Evolutionary conservation across 495 filamentous ascomycete genomes (phyloP).

Genomic region (Podospora anserina): DNA sequence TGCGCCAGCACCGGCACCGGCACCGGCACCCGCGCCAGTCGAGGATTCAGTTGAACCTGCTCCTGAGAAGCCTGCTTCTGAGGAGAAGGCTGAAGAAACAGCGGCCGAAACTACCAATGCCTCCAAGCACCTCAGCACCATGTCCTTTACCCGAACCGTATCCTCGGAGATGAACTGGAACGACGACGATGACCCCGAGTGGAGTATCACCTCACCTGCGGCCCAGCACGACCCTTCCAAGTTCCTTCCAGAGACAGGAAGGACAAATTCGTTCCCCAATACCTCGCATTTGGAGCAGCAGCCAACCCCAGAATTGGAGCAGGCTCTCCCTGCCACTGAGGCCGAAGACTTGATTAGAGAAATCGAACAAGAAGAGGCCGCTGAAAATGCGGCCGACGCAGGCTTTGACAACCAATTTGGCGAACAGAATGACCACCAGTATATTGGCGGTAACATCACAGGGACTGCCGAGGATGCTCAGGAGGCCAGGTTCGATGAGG

Average conservation of each 20-base stretch:
- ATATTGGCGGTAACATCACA: slow-evolving; percentile 37
- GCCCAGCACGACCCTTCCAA: slow-evolving; percentile 54
- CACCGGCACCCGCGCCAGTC: background rate
- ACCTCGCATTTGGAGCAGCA: slow-evolving; percentile 43
- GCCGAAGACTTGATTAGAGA: slow-evolving; percentile 26
- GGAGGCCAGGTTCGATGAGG: slow-evolving; percentile 58
- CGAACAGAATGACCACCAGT: slow-evolving; percentile 30
- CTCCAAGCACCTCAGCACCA: slow-evolving; percentile 49
- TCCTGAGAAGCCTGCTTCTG: slow-evolving; percentile 21
- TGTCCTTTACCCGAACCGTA: slow-evolving; percentile 53
- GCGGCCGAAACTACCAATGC: slow-evolving; percentile 26
- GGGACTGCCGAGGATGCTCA: slow-evolving; percentile 35
- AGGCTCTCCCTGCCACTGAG: slow-evolving; percentile 20
- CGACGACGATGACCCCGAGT: slow-evolving; percentile 50
- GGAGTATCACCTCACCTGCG: slow-evolving; percentile 39
- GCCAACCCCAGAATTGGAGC: slow-evolving; percentile 27
- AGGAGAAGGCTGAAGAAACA: slow-evolving; percentile 16
- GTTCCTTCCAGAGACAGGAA: slow-evolving; percentile 49
- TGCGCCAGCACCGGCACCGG: slow-evolving; percentile 12
- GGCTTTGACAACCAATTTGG: slow-evolving; percentile 28
- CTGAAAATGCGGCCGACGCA: slow-evolving; percentile 18
- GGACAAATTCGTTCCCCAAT: slow-evolving; percentile 62
- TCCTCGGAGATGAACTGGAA: slow-evolving; percentile 52
- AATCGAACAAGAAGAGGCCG: slow-evolving; percentile 35
- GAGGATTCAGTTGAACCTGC: slow-evolving; percentile 11